Evolutionary conservation across 768 basidiomycete genomes (phyloP).

Genomic region (Suillus placidus): DNA sequence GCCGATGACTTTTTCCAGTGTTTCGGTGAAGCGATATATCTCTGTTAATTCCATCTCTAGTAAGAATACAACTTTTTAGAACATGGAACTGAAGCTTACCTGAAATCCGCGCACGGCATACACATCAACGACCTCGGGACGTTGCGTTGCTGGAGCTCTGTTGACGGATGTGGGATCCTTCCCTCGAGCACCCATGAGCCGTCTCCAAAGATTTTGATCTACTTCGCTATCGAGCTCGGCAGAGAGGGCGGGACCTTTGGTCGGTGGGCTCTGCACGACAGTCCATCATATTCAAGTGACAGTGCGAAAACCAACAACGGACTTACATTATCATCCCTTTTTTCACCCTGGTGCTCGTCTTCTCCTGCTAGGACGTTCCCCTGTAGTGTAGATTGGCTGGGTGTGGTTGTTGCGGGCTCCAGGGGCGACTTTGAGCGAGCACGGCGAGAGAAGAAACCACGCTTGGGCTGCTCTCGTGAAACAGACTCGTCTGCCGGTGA

Average conservation of each 20-base stretch:
- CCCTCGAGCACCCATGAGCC: background rate
- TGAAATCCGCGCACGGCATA: background rate
- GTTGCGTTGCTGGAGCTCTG: background rate
- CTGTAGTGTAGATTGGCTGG: background rate
- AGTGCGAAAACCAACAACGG: background rate
- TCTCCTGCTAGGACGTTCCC: background rate
- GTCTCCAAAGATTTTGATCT: background rate
- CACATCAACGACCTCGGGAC: background rate
- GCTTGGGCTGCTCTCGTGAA: background rate
- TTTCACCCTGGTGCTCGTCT: background rate
- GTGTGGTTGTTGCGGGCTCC: background rate
- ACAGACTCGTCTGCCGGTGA: background rate
- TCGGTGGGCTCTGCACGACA: background rate
- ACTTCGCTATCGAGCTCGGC: background rate
- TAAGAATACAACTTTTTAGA: background rate
- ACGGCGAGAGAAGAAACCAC: background rate
- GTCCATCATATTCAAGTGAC: background rate
- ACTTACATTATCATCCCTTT: background rate
- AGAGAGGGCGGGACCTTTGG: no score
- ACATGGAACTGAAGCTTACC: background rate
- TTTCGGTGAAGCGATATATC: no score
- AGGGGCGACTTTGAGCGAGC: background rate
- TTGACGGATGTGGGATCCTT: background rate
- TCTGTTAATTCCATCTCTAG: background rate
- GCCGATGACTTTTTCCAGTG: no score